A percentile compares a stretch with the other conserved stretches of the same genome.
Conservation (phyloP, 2,329 filamentous ascomycete genomes). For the Colletotrichum lentis region DNA sequence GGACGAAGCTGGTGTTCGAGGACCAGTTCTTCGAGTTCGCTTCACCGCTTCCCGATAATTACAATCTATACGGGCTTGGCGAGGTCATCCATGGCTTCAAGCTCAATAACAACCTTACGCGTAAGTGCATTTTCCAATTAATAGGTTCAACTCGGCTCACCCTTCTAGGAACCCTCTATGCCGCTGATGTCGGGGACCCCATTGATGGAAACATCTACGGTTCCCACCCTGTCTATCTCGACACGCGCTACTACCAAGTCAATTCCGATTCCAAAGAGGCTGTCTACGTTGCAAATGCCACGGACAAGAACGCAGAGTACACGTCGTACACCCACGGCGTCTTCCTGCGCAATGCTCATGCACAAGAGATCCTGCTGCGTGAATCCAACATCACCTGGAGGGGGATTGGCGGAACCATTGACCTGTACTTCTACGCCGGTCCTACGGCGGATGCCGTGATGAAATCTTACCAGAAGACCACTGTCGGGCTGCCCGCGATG, state of each 20-base stretch:
- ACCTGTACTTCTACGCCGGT: slow-evolving; percentile 82
- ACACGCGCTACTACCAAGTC: slow-evolving; percentile 78
- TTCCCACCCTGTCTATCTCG: slow-evolving; percentile 79
- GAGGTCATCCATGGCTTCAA: slow-evolving; percentile 76
- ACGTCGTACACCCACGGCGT: slow-evolving; percentile 77
- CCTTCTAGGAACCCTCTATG: slow-evolving; percentile 58
- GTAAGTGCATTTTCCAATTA: slow-evolving; percentile 47
- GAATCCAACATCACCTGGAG: slow-evolving; percentile 75
- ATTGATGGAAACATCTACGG: slow-evolving; percentile 78
- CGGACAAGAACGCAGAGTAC: slow-evolving; percentile 58
- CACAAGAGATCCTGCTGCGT: slow-evolving; percentile 74
- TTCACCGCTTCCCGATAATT: slow-evolving; percentile 71
- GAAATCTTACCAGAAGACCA: slow-evolving; percentile 72
- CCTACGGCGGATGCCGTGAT: slow-evolving; percentile 74
- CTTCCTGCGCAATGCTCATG: slow-evolving; percentile 79
- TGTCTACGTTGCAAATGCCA: slow-evolving; percentile 63
- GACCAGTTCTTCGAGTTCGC: slow-evolving; percentile 81
- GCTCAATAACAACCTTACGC: slow-evolving; percentile 76
- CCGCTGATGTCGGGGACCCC: slow-evolving; percentile 72
- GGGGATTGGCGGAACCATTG: slow-evolving; percentile 77
- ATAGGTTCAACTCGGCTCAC: neutral
- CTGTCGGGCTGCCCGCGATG: slow-evolving; percentile 76
- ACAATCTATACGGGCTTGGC: slow-evolving; percentile 79
- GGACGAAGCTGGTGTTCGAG: slow-evolving; percentile 73
- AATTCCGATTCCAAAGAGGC: slow-evolving; percentile 56